Conservation (phyloP, 495 filamentous ascomycete species). For the Thozetella sp. region DNA sequence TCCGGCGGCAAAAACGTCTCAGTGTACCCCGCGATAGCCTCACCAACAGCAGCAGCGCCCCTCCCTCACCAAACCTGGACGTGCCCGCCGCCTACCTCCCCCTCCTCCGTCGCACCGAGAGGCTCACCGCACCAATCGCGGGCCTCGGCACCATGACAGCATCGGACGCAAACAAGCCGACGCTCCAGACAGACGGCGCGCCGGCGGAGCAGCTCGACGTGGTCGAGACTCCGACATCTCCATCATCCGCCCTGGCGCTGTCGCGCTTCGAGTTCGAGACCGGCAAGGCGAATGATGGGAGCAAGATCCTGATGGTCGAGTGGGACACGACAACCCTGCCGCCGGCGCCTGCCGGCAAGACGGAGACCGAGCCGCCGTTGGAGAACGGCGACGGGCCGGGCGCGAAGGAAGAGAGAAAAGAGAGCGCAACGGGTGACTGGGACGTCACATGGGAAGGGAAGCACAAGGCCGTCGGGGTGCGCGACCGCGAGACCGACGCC, state of each 20-base stretch:
- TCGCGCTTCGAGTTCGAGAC: slow-evolving; percentile 87
- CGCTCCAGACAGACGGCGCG: slow-evolving; percentile 1
- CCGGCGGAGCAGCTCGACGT: slow-evolving; percentile 22
- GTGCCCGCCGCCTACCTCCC: background rate
- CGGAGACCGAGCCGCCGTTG: slow-evolving; percentile 14
- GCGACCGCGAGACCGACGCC: slow-evolving; percentile 44
- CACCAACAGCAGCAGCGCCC: no score
- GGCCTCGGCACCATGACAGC: slow-evolving; percentile 18
- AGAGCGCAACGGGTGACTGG: slow-evolving; percentile 52
- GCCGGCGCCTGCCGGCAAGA: background rate
- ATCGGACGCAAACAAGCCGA: slow-evolving; percentile 10
- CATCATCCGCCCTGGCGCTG: slow-evolving; percentile 50
- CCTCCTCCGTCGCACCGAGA: background rate
- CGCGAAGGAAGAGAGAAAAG: background rate
- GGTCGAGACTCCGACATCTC: slow-evolving; percentile 40
- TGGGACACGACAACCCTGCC: slow-evolving; percentile 58
- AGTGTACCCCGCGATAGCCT: background rate
- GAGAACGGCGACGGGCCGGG: slow-evolving; percentile 12
- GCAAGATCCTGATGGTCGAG: slow-evolving; percentile 84
- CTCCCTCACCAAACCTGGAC: background rate
- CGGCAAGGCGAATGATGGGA: slow-evolving; percentile 75
- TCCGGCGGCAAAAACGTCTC: background rate
- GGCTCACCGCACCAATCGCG: background rate
- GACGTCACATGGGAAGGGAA: slow-evolving; percentile 79
- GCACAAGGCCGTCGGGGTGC: slow-evolving; percentile 62